Base-by-base conservation (phyloP, 129 eudicot species). In the Flaveria trinervia region DNA sequence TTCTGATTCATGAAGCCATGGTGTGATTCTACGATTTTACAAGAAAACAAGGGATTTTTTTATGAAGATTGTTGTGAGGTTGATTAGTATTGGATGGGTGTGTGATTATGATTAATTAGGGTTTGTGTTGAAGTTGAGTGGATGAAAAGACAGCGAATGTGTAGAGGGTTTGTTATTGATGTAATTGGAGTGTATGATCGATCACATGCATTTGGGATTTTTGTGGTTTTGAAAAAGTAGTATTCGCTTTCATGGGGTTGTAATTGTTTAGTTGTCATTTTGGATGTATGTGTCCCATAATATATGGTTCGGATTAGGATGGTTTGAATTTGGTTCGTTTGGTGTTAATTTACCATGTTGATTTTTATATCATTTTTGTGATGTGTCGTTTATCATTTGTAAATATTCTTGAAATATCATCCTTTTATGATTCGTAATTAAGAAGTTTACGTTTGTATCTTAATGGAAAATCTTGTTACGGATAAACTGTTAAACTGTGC, bases 201-300 rank as follows among this genome's bases (percentile, higher is more conserved):
- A 76, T 67, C 84, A 82, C 82, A 78, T 77, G 82, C 85, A 77
- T 41, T n/a, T 71, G 70, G 75, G 72, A 9, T 33, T 56, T 70
- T 75, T 72, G 54, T 62, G 81, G 5, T 30, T 28, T 28, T 2
- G 30, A 28, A 28, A 28, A 23, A 81, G 86, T 65, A 64, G 79
- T 50, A 55, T 62, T 82, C 79, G 84, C 85, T 82, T 82, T 87
- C 81, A 79, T 77, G 83, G 79, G 74, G 88, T 14, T 79, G 84
- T 82, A 72, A 55, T 74, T 74, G 79, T 79, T 75, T 75, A 69
- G 70, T 65, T 76, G 74, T 82, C 72, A 39, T 59, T 64, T 73
- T 82, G 77, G 77, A 46, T 76, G 52, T 57, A 50, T 87, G 67
- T 64, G 68, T 62, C 70, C 7, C 76, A 81, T 45, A 70, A 73